Evolutionary conservation across 352 stramenopile genomes (phyloP).

Genomic region (Pythium apleroticum): DNA sequence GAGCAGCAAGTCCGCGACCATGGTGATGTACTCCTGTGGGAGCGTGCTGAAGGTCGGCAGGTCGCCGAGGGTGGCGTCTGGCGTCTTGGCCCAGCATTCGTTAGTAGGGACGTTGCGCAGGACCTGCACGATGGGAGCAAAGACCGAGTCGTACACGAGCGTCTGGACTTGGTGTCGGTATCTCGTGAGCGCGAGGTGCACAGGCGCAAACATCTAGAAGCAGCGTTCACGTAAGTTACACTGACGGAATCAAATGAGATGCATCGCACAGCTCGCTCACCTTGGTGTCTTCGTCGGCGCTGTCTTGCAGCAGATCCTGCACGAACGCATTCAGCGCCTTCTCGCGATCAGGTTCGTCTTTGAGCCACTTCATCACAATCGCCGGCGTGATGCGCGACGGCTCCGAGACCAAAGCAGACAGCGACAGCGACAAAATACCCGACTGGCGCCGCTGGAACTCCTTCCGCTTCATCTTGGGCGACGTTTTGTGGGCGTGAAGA

Average conservation of each 20-base stretch:
- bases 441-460: constrained; percentile 16
- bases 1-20: constrained; percentile 71
- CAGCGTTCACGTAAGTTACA: neutral
- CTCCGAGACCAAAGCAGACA: constrained; percentile 37
- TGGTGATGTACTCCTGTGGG: constrained; percentile 86
- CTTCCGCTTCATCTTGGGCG: constrained; percentile 21
- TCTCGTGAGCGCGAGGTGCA: constrained; percentile 13
- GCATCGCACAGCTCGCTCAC: neutral
- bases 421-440: constrained; percentile 10
- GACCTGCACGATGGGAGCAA: constrained; percentile 53
- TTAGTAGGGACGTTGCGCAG: constrained; percentile 48
- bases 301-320: constrained; percentile 33
- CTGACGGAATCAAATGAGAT: neutral
- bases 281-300: constrained; percentile 14
- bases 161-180: constrained; percentile 44
- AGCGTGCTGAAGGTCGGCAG: constrained; percentile 75
- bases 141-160: constrained; percentile 76
- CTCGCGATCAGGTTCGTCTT: constrained; percentile 40
- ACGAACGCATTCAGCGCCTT: constrained; percentile 55
- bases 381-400: constrained; percentile 39
- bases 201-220: constrained; percentile 19
- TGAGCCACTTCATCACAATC: constrained; percentile 51
- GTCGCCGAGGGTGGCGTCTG: constrained; percentile 46
- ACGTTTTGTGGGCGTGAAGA: constrained; percentile 20
- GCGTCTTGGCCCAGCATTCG: constrained; percentile 53